A percentile compares a stretch with the other conserved stretches of the same genome.
Conservation (phyloP, 345 rosid species). For the Brassica carinata region DNA sequence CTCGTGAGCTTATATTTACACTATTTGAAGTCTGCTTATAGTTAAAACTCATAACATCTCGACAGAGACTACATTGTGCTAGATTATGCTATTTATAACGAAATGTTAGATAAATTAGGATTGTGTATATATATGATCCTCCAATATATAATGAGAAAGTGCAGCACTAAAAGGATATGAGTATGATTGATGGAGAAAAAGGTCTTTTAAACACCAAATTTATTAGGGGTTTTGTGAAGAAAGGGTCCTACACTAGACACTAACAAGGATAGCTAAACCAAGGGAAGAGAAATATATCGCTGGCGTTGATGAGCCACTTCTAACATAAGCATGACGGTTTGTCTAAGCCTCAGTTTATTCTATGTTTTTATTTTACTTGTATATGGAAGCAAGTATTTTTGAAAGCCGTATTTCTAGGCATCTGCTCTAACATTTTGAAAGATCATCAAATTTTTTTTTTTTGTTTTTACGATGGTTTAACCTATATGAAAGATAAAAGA, state of each 20-base stretch:
- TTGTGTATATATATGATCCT: neutral
- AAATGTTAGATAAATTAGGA: neutral
- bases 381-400: neutral
- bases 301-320: constrained; percentile 38
- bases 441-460: neutral
- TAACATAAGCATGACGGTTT: constrained; percentile 47
- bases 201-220: constrained; percentile 33
- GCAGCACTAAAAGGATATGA: constrained; percentile 36
- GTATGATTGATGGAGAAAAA: constrained; percentile 33
- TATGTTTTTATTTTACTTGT: neutral
- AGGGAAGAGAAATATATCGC: neutral
- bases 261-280: constrained; percentile 30
- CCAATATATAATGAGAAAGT: constrained; percentile 22
- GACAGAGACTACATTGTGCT: neutral
- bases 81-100: neutral
- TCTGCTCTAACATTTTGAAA: neutral
- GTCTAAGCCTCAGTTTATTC: constrained; percentile 6
- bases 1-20: neutral
- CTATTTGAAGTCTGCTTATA: neutral
- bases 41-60: neutral
- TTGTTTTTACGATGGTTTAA: neutral
- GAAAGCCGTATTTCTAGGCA: neutral
- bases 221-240: constrained; percentile 29
- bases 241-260: constrained; percentile 41
- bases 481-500: neutral